A percentile compares a stretch with the other conserved stretches of the same genome.
Conservation (phyloP, 768 basidiomycete genomes). For the Crucibulum laeve region DNA sequence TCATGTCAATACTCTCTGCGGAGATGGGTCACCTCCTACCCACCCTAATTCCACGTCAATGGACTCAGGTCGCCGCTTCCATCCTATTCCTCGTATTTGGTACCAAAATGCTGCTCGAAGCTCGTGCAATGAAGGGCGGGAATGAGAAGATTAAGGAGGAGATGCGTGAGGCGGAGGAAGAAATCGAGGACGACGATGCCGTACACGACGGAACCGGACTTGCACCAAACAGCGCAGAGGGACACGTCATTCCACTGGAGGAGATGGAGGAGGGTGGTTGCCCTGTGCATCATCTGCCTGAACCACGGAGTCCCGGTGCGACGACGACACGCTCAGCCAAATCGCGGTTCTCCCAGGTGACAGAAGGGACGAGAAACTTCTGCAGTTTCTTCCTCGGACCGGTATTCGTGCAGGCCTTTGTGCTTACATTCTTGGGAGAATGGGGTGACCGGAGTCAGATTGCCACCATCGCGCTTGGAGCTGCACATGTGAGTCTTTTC, state of each 20-base stretch:
- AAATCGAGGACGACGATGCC: slow-evolving; percentile 81
- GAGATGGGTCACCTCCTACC: slow-evolving; percentile 91
- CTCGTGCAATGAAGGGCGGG: slow-evolving; percentile 70
- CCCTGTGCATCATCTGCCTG: not conserved
- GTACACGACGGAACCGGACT: slow-evolving; percentile 37
- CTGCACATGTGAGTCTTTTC: slow-evolving; percentile 75
- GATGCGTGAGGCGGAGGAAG: slow-evolving; percentile 94
- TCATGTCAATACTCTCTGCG: slow-evolving; percentile 94
- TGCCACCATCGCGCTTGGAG: slow-evolving; percentile 92
- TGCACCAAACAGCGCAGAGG: slow-evolving; percentile 20
- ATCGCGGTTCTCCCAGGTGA: slow-evolving; percentile 16
- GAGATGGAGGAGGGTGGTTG: slow-evolving; percentile 69
- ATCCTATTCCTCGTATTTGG: slow-evolving; percentile 90
- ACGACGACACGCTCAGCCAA: slow-evolving; percentile 11
- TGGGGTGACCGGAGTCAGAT: slow-evolving; percentile 99
- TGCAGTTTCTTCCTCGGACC: slow-evolving; percentile 82
- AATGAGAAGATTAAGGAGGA: slow-evolving; percentile 87
- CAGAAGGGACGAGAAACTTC: slow-evolving; percentile 76
- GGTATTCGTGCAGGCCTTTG: slow-evolving; percentile 92
- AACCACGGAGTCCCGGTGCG: not conserved
- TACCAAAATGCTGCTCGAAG: slow-evolving; percentile 84
- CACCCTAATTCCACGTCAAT: slow-evolving; percentile 67
- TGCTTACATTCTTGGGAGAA: slow-evolving; percentile 96
- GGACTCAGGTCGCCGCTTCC: slow-evolving; percentile 72
- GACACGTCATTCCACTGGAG: slow-evolving; percentile 63